Conservation (phyloP, 331 rosid species). For the Telfairia occidentalis region DNA sequence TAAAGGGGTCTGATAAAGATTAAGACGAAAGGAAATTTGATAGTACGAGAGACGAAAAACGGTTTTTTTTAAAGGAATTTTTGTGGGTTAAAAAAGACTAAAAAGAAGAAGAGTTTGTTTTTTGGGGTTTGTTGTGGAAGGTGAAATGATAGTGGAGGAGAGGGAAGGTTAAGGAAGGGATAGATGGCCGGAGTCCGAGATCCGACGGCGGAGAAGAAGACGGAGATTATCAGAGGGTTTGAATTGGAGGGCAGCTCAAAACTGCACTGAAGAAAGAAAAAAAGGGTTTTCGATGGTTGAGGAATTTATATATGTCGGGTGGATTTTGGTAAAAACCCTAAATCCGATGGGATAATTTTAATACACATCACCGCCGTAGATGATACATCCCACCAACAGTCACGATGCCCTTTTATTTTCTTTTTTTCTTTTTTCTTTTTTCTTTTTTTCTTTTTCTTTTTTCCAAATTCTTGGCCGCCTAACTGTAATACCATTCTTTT, state of each 20-base stretch:
- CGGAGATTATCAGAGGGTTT: not conserved
- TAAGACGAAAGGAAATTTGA: constrained; percentile 10
- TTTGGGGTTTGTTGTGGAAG: constrained; percentile 2
- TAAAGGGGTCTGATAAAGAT: no score
- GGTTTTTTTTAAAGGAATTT: not conserved
- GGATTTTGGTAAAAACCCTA: constrained; percentile 25
- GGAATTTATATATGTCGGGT: constrained; percentile 6
- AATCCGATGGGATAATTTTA: not conserved
- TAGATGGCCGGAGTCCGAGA: constrained; percentile 37
- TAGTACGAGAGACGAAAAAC: not conserved
- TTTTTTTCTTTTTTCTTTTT: not conserved
- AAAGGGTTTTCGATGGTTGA: constrained; percentile 11
- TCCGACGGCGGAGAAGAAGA: constrained; percentile 26
- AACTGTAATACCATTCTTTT: not conserved
- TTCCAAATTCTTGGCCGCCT: not conserved
- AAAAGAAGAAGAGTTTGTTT: not conserved
- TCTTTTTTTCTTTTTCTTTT: not conserved
- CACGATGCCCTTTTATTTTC: not conserved
- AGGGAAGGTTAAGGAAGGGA: constrained; percentile 55
- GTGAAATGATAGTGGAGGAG: constrained; percentile 49
- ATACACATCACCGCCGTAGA: not conserved
- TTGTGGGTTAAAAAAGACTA: not conserved
- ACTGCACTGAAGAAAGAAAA: constrained; percentile 35
- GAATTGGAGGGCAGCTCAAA: constrained; percentile 34
- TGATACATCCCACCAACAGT: not conserved